Evolutionary conservation across 371 early-diverging fungal genomes (phyloP).

Genomic region (Parasitella parasitica): DNA sequence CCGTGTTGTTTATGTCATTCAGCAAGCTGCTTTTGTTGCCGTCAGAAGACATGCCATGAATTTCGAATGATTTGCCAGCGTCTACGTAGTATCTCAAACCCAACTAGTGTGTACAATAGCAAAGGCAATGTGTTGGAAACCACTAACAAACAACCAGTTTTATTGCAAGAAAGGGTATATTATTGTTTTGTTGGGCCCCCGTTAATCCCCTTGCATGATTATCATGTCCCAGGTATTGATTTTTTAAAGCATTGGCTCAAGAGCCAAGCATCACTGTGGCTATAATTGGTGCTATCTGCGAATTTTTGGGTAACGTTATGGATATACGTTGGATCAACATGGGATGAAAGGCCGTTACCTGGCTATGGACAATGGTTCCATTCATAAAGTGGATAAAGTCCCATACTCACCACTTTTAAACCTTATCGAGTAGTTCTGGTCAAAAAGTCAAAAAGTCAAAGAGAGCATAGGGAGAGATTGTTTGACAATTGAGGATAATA

Average conservation of each 20-base stretch:
- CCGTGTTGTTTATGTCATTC: not conserved
- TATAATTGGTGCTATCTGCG: slow-evolving; percentile 15
- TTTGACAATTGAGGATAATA: slow-evolving; percentile 11
- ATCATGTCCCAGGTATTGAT: too few species aligned
- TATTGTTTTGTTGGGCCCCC: too few species aligned
- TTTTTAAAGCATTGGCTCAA: too few species aligned
- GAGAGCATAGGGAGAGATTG: slow-evolving; percentile 11
- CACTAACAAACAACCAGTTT: too few species aligned
- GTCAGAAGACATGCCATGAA: not conserved
- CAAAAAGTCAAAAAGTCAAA: slow-evolving; percentile 21
- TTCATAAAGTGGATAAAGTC: slow-evolving; percentile 11
- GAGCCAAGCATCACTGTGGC: slow-evolving; percentile 8
- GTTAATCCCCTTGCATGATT: too few species aligned
- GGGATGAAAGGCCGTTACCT: slow-evolving; percentile 12
- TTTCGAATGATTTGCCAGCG: too few species aligned
- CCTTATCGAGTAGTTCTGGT: slow-evolving; percentile 14
- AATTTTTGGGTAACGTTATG: slow-evolving; percentile 10
- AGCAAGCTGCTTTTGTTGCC: not conserved
- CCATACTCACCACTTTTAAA: slow-evolving; percentile 18
- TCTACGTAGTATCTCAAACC: not conserved
- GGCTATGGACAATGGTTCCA: slow-evolving; percentile 12
- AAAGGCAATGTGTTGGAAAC: too few species aligned
- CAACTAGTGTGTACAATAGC: too few species aligned
- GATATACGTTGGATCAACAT: slow-evolving; percentile 13
- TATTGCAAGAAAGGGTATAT: too few species aligned